phyloP scores from a whole-genome alignment of 1,284 basidiomycete species.

The Rhodotorula glutinis region DNA sequence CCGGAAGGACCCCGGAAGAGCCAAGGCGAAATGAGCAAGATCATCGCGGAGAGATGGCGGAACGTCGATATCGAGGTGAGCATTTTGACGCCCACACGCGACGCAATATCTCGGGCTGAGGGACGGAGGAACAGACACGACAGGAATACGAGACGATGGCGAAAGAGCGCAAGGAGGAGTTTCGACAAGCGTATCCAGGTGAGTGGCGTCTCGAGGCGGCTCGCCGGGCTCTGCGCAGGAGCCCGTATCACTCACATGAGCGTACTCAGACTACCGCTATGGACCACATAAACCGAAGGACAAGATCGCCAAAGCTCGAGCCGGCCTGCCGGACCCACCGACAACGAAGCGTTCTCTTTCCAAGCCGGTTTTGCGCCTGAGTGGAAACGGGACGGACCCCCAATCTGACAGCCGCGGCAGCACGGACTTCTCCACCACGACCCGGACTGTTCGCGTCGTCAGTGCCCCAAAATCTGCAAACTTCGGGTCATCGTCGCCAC shows the following conservation, averaged over 20 bases:
- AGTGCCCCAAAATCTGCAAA: too few relatives aligned
- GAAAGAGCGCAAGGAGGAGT: constrained; percentile 10
- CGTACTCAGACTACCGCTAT: constrained; percentile 6
- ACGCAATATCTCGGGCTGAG: fast-evolving
- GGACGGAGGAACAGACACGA: neutral
- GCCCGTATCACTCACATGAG: too few relatives aligned
- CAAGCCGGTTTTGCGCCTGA: too few relatives aligned
- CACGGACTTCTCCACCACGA: too few relatives aligned
- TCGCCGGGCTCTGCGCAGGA: too few relatives aligned
- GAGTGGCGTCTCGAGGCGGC: too few relatives aligned
- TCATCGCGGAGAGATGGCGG: constrained; percentile 26
- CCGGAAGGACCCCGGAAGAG: constrained; percentile 8
- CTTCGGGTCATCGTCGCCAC: too few relatives aligned
- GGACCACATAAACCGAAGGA: neutral
- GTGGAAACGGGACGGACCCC: too few relatives aligned
- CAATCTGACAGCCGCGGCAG: too few relatives aligned
- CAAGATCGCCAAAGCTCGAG: neutral
- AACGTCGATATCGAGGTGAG: constrained; percentile 7
- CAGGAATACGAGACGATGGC: constrained; percentile 14
- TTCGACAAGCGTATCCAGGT: constrained; percentile 17
- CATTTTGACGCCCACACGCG: too few relatives aligned
- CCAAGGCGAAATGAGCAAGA: constrained; percentile 25
- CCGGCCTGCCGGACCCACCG: neutral
- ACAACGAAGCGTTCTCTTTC: too few relatives aligned
- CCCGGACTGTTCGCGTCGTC: too few relatives aligned